These are phyloP conservation scores for Apiotrichum montevideense DNA, from an alignment of 1,284 basidiomycete genomes.

Conservation along the genomic window DNA sequence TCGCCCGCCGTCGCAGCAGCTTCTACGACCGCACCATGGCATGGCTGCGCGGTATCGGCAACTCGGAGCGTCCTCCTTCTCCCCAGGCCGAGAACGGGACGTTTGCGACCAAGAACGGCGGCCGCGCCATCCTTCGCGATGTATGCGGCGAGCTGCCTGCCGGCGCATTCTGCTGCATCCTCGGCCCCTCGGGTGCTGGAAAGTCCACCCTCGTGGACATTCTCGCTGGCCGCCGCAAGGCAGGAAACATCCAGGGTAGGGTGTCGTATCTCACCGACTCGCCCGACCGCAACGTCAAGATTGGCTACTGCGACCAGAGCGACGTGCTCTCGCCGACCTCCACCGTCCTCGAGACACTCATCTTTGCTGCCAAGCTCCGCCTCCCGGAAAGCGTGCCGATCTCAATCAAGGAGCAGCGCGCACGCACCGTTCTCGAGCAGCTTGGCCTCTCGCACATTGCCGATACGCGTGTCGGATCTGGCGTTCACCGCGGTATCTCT, in stretches of 20 bases:
- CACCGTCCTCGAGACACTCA: conserved; percentile 73
- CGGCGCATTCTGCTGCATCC: conserved; percentile 76
- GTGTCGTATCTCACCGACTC: conserved; percentile 51
- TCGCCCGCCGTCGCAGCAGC: conserved; percentile 13
- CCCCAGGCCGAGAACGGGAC: conserved; percentile 2
- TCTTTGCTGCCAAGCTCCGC: conserved; percentile 75
- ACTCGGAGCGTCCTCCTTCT: not conserved
- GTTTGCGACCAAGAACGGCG: conserved; percentile 38
- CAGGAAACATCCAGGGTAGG: conserved; percentile 51
- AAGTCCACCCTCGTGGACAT: conserved; percentile 81
- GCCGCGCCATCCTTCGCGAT: conserved; percentile 65
- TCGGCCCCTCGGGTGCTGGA: conserved; percentile 79
- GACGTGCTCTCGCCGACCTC: conserved; percentile 71
- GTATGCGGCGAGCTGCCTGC: conserved; percentile 64
- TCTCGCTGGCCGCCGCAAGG: conserved; percentile 67
- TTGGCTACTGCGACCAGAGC: conserved; percentile 77
- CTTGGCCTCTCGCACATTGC: conserved; percentile 66
- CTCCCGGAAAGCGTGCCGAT: conserved; percentile 70
- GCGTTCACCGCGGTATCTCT: conserved; percentile 57
- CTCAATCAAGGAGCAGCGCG: conserved; percentile 62
- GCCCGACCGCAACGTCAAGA: conserved; percentile 34
- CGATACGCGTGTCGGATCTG: conserved; percentile 67
- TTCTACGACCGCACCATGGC: conserved; percentile 6
- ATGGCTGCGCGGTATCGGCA: conserved; percentile 28
- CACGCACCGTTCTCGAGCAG: conserved; percentile 61